Evolutionary conservation across 2,329 filamentous ascomycete species (phyloP).

Genomic region (Colletotrichum sp.): DNA sequence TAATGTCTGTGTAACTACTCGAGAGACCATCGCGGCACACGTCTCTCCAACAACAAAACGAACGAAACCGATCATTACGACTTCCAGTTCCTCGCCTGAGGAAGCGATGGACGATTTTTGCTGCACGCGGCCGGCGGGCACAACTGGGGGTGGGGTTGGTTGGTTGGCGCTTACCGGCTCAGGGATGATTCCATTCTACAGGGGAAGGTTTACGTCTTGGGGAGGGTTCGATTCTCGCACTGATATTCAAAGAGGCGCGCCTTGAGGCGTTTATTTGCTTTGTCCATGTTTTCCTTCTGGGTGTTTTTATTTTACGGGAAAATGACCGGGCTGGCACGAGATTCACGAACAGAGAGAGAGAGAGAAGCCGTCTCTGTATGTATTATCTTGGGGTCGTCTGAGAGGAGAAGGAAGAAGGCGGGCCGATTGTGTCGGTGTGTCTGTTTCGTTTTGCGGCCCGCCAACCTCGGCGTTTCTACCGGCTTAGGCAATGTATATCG

Average conservation of each 20-base stretch:
- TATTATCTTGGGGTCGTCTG: constrained; percentile 14
- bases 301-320: constrained; percentile 4
- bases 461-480: background rate
- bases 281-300: constrained; percentile 5
- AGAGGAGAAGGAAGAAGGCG: background rate
- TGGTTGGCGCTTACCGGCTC: constrained; percentile 7
- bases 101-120: background rate
- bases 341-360: constrained; percentile 15
- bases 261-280: constrained; percentile 17
- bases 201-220: background rate
- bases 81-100: background rate
- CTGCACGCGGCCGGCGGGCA: background rate
- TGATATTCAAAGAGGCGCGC: background rate
- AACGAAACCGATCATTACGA: constrained; percentile 7
- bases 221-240: constrained; percentile 5
- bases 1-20: constrained; percentile 20
- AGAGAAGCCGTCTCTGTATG: constrained; percentile 3
- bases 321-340: constrained; percentile 15
- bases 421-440: background rate
- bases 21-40: background rate
- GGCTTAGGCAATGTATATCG: constrained; percentile 5
- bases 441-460: background rate
- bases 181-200: constrained; percentile 1
- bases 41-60: constrained; percentile 3
- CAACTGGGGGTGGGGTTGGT: background rate